phyloP scores from a whole-genome alignment of 768 basidiomycete species.

The Calocybe indica region DNA sequence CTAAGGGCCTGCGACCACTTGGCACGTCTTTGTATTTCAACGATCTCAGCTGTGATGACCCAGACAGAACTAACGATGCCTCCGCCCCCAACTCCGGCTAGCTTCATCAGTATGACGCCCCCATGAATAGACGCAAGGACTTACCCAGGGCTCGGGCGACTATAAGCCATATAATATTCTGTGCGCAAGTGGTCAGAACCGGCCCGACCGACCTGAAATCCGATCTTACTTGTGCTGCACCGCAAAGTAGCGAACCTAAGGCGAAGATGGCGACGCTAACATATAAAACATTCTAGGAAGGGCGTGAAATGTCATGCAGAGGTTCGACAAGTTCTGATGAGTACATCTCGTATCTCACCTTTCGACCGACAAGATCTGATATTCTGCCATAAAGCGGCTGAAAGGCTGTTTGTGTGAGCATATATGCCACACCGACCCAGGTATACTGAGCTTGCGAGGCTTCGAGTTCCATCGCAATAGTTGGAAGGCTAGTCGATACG shows the following conservation, averaged over 20 bases:
- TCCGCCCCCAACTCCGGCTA: constrained; percentile 80
- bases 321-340: constrained; percentile 8
- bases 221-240: constrained; percentile 55
- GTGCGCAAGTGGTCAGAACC: constrained; percentile 9
- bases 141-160: constrained; percentile 48
- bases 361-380: constrained; percentile 76
- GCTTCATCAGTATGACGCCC: constrained; percentile 1
- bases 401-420: constrained; percentile 81
- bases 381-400: constrained; percentile 80
- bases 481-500: constrained; percentile 80
- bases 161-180: constrained; percentile 63
- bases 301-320: neutral
- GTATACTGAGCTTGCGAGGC: constrained; percentile 73
- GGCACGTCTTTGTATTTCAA: constrained; percentile 60
- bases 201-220: constrained; percentile 11
- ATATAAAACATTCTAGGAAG: constrained; percentile 56
- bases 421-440: constrained; percentile 82
- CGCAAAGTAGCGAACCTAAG: constrained; percentile 76
- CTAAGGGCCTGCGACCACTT: constrained; percentile 86
- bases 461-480: constrained; percentile 63
- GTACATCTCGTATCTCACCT: constrained; percentile 36
- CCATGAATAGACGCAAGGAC: neutral
- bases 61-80: constrained; percentile 84
- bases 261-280: constrained; percentile 71
- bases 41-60: constrained; percentile 83